A percentile compares a stretch with the other conserved stretches of the same genome.
phyloP scores from a whole-genome alignment of 345 rosid genomes.

The Clarkia xantiana region DNA sequence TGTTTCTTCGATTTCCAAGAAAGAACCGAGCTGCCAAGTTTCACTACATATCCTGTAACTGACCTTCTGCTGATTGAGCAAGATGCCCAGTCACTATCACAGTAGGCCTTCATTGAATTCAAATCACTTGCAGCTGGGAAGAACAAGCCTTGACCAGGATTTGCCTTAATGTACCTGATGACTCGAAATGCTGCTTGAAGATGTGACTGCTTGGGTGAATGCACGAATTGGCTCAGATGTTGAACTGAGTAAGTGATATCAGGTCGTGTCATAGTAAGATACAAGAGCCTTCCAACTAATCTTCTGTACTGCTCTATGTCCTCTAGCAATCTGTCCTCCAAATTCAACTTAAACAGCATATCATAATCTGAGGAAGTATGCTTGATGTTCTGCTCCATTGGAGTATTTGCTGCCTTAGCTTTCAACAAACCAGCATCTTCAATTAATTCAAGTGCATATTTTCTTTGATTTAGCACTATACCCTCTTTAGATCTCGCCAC shows the following conservation, averaged over 20 bases:
- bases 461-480: not conserved
- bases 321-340: no score
- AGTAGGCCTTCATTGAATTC: not conserved
- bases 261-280: no score
- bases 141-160: not conserved
- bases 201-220: no score
- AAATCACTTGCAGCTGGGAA: not conserved
- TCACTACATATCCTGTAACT: not conserved
- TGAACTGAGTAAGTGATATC: no score
- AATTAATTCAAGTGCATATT: not conserved
- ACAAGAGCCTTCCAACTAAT: not conserved
- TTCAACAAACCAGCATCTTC: not conserved
- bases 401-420: not conserved
- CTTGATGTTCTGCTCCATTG: not conserved
- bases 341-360: no score
- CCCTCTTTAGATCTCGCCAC: not conserved
- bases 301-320: not conserved
- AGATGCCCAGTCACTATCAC: not conserved
- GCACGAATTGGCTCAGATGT: no score
- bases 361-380: not conserved
- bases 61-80: no score
- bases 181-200: not conserved
- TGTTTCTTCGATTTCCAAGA: slow-evolving; percentile 2
- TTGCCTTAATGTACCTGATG: not conserved
- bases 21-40: not conserved